Base-by-base conservation (phyloP, 768 basidiomycete genomes). In the Hirschioporus abietinus region DNA sequence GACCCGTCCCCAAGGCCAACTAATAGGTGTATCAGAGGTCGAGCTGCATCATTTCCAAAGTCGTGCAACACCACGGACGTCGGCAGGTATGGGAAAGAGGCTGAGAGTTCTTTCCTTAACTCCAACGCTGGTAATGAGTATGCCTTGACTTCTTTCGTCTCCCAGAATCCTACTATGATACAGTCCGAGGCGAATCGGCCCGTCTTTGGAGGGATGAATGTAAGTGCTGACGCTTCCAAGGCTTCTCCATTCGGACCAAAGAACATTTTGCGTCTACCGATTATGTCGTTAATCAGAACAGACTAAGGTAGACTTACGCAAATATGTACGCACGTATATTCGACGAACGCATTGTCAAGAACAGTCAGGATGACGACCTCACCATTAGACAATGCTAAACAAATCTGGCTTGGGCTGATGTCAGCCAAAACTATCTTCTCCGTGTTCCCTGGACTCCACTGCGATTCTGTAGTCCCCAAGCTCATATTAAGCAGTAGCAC, bases 1-100 rank as follows among this genome's bases (percentile, higher is more conserved):
- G 86, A 86, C 1, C 95, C 95, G 73, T 96, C 86, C 1, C 83
- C 86, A 10, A 94, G 79, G 2, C 94, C 94, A 20, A 85, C 85
- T 34, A 96, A 79, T 9, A 96, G 79, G 68, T 89, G 84, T 0
- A 79, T 86, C 71, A 72, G 82, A 76, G 66, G 79, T 70, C 74
- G 82, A 69, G 58, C 69, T 58, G 69, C 71, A 74, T 80, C 70
- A 63, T 70, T 60, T 36, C 83, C 84, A 73, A 95, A 93, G 70
- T 87, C 86, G 71, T 86, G 82, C 60, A 85, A 70, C 35, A 88
- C 76, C 52, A 85, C 63, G 66, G 80, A 82, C 27, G 78, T 80
- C 15, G 80, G 78, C 77, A 82, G 71, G 77, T 79, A 71, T 76
- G 80, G 70, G 76, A 90, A 71, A 74, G 73, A 78, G 68, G 60